Conservation (phyloP, 2,329 filamentous ascomycete species). For the Teratosphaeria pseudoeucalypti region DNA sequence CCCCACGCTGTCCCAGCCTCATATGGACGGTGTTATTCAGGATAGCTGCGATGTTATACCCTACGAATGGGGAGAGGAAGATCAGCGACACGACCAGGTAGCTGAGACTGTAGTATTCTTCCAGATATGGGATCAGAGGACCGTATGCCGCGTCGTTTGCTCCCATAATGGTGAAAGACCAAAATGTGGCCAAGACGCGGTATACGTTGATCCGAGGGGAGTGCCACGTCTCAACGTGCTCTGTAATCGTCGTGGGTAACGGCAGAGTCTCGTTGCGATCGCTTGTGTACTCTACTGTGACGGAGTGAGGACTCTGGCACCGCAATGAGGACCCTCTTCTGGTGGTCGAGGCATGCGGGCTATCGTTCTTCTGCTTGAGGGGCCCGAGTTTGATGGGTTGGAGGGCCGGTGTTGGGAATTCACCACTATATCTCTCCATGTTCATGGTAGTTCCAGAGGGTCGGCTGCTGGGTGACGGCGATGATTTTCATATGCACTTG, state of each 20-base stretch:
- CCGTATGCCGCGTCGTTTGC: conserved; percentile 54
- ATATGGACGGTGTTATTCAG: conserved; percentile 56
- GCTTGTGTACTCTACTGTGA: background rate
- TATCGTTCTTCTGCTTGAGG: conserved; percentile 8
- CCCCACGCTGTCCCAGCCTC: conserved; percentile 57
- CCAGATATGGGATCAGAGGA: conserved; percentile 45
- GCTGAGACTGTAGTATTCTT: conserved; percentile 50
- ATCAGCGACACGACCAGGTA: conserved; percentile 56
- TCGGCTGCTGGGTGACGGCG: no score
- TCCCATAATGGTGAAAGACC: conserved; percentile 55
- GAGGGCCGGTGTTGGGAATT: conserved; percentile 19
- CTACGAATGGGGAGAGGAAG: conserved; percentile 56
- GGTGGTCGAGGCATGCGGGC: background rate
- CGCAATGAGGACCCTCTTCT: conserved; percentile 13
- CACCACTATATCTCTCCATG: conserved; percentile 10
- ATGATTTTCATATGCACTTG: no score
- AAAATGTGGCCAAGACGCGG: conserved; percentile 49
- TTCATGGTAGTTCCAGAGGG: no score
- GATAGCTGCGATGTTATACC: conserved; percentile 54
- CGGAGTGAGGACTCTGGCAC: conserved; percentile 11
- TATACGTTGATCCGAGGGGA: conserved; percentile 47
- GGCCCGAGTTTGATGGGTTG: conserved; percentile 18
- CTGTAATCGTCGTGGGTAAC: conserved; percentile 35
- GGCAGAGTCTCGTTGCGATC: conserved; percentile 32
- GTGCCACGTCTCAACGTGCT: conserved; percentile 51